Base-by-base conservation (phyloP, 192 early-diverging fungal species). In the Coemansia erecta region DNA sequence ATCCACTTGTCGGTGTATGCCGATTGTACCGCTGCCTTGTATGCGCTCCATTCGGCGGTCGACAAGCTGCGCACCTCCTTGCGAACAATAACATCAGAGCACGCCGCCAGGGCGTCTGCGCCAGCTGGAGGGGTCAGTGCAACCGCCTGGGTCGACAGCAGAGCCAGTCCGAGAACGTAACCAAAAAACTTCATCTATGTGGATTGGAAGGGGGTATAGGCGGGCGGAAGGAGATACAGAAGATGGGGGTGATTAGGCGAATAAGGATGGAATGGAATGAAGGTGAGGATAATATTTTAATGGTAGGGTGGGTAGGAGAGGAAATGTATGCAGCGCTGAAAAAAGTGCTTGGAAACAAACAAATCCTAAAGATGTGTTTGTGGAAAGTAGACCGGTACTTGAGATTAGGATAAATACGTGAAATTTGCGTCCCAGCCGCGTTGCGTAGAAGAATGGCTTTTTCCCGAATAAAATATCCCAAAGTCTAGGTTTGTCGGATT, bases 41-140 rank as follows among this genome's bases (percentile, higher is more conserved):
- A 82, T 6, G 72, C 60, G 35, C 48, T 49, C 72, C 75, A 74
- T 54, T 82, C 81, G 43, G 43, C 58, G 22, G 60, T 1, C 23
- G 72, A 58, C 42, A 82, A 50, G 11, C 58, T 33, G 52, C 81
- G 81, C 13, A 82, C 19, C 42, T 82, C 81, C 33, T 79, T 79
- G 66, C 81, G 81, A 19, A 75, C 65, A 1, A 28, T 18, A n/a
- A 64, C 47, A 23, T 56, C 33, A 18, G 63, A 24, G 46, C 72
- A 81, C 3, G 53, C 44, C 2, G 53, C 35, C 5, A 73, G 54
- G 3, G 71, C 33, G 13, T 56, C 57, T 23, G 68, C 77, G 26
- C 58, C 68, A 2, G 71, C n/a, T 14, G 77, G 71, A 46, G 64
- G 49, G n/a, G 66, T 49, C 51, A 64, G 35, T 3, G 58, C 51